Evolutionary conservation across 2,329 filamentous ascomycete genomes (phyloP).

Genomic region (Elsinoe batatas): DNA sequence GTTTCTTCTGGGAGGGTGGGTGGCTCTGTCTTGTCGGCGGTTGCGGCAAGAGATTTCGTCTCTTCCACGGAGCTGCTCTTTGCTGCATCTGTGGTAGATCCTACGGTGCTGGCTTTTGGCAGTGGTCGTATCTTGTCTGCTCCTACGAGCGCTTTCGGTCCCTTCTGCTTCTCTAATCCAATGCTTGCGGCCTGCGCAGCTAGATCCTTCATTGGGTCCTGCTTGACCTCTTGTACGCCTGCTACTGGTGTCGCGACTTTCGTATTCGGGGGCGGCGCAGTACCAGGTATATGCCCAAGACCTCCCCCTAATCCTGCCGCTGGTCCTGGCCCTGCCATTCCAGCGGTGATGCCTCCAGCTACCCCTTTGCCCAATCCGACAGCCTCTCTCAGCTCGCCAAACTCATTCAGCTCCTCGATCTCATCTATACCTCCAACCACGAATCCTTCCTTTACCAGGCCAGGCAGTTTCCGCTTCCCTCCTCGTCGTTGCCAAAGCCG

Average conservation of each 20-base stretch:
- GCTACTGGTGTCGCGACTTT: conserved; percentile 26
- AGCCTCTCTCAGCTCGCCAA: conserved; percentile 84
- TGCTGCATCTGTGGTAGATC: conserved; percentile 8
- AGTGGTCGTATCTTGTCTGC: conserved; percentile 12
- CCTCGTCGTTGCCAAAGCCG: conserved; percentile 80
- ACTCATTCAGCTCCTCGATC: conserved; percentile 98
- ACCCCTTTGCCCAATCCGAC: conserved; percentile 46
- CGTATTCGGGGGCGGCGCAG: conserved; percentile 19
- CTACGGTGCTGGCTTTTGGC: not conserved
- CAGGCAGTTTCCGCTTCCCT: conserved; percentile 80
- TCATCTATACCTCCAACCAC: conserved; percentile 84
- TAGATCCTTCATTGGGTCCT: conserved; percentile 21
- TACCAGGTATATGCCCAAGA: conserved; percentile 17
- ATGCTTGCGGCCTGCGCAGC: conserved; percentile 24
- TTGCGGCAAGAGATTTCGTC: not conserved
- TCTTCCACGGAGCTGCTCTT: conserved; percentile 5
- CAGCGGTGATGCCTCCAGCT: conserved; percentile 37
- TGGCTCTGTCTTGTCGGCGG: not conserved
- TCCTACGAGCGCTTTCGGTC: conserved; percentile 9
- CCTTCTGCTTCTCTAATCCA: conserved; percentile 13
- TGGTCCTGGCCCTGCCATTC: conserved; percentile 20
- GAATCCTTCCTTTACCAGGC: conserved; percentile 74
- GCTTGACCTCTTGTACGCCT: conserved; percentile 15
- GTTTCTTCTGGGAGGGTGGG: not conserved
- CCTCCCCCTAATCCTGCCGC: conserved; percentile 18